phyloP scores from a whole-genome alignment of 2,329 filamentous ascomycete species.

The Penicillium palitans region DNA sequence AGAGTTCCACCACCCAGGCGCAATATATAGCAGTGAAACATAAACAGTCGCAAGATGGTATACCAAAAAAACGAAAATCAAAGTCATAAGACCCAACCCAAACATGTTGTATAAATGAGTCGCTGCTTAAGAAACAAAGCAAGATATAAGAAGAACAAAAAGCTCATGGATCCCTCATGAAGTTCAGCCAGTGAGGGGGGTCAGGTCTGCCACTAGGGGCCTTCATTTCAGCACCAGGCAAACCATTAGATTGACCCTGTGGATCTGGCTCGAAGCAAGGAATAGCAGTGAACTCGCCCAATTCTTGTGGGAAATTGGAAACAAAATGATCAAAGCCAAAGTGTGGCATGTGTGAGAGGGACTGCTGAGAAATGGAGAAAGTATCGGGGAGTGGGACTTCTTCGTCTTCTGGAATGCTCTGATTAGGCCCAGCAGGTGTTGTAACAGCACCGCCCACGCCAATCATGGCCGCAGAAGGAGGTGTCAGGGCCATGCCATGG shows the following conservation, averaged over 20 bases:
- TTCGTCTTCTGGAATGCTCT: conserved; percentile 24
- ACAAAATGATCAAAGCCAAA: conserved; percentile 44
- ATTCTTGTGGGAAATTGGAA: conserved; percentile 43
- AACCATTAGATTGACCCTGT: conserved; percentile 21
- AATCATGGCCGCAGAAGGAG: conserved; percentile 14
- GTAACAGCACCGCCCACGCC: conserved; percentile 6
- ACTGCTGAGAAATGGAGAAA: conserved; percentile 32
- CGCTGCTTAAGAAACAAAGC: conserved; percentile 6
- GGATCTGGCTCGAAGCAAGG: conserved; percentile 41
- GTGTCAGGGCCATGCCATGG: conserved; percentile 26
- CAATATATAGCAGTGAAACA: background rate
- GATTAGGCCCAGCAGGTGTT: conserved; percentile 8
- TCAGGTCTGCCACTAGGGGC: conserved; percentile 22
- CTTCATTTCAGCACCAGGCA: conserved; percentile 29
- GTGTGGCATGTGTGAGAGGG: conserved; percentile 34
- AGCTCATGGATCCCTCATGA: conserved; percentile 30
- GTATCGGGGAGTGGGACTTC: conserved; percentile 29
- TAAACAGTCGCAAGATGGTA: conserved; percentile 17
- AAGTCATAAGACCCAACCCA: conserved; percentile 3
- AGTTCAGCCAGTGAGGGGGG: conserved; percentile 38
- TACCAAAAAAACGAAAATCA: conserved; percentile 15
- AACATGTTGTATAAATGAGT: background rate
- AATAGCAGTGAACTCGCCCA: conserved; percentile 44
- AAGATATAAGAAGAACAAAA: background rate
- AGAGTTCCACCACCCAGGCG: background rate